phyloP scores from a whole-genome alignment of 805 yeast species.

The Groenewaldozyma tartarivorans region DNA sequence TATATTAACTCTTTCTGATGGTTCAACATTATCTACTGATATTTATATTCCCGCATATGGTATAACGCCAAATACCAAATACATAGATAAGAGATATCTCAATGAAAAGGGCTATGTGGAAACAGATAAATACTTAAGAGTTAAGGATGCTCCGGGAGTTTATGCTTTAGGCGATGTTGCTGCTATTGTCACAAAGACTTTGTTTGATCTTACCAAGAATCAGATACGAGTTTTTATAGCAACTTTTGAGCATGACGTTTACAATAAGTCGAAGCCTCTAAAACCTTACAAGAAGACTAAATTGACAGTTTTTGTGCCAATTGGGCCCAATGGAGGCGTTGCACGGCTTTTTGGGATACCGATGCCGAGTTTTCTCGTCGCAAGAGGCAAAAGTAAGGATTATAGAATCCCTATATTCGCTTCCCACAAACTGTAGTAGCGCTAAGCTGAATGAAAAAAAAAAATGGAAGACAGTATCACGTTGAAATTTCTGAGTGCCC shows the following conservation, averaged over 20 bases:
- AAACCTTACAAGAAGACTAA: constrained; percentile 3
- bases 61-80: constrained; percentile 14
- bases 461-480: too few relatives aligned
- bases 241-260: constrained; percentile 12
- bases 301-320: constrained; percentile 10
- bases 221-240: constrained; percentile 10
- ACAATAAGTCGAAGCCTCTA: neutral
- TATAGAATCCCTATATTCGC: too few relatives aligned
- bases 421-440: too few relatives aligned
- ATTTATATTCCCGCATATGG: constrained; percentile 14
- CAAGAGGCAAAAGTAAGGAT: constrained; percentile 10
- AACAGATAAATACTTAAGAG: constrained; percentile 12
- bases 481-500: too few relatives aligned
- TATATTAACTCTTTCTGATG: constrained; percentile 10
- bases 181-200: constrained; percentile 6
- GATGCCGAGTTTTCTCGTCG: constrained; percentile 15
- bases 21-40: constrained; percentile 10
- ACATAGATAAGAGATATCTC: constrained; percentile 6
- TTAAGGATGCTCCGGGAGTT: constrained; percentile 9
- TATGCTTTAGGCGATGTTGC: constrained; percentile 17
- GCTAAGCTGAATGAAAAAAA: too few relatives aligned
- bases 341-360: constrained; percentile 15
- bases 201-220: constrained; percentile 7
- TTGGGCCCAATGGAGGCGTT: constrained; percentile 14
- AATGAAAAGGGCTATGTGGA: constrained; percentile 12